Conservation (phyloP, 345 rosid genomes). For the Geranium brycei region DNA sequence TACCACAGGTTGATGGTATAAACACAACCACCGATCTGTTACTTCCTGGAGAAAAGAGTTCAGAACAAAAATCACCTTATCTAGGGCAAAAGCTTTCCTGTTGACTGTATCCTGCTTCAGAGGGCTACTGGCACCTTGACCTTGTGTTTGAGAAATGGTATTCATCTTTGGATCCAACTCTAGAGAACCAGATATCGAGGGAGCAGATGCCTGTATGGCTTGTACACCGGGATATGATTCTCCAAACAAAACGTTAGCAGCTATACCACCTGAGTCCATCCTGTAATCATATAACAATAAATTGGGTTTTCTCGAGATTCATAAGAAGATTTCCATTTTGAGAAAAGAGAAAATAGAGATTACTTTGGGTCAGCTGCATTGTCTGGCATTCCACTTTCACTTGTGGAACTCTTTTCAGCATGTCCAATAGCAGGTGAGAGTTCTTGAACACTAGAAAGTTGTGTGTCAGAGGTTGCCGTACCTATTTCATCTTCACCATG, state of each 20-base stretch:
- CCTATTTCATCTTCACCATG: slow-evolving; percentile 48
- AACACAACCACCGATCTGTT: too few relatives aligned
- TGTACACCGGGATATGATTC: slow-evolving; percentile 20
- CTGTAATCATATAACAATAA: slow-evolving; percentile 14
- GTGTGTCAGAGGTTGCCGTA: slow-evolving; percentile 17
- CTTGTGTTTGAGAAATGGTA: slow-evolving; percentile 23
- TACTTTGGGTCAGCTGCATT: slow-evolving; percentile 35
- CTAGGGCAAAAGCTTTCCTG: slow-evolving; percentile 75
- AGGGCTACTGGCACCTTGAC: slow-evolving; percentile 34
- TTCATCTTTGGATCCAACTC: slow-evolving; percentile 30
- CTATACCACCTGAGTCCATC: slow-evolving; percentile 26
- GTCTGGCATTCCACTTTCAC: slow-evolving; percentile 17
- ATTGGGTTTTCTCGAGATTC: neutral
- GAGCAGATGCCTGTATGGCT: slow-evolving; percentile 18
- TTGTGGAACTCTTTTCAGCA: slow-evolving; percentile 23
- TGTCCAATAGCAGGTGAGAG: slow-evolving; percentile 16
- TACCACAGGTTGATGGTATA: neutral
- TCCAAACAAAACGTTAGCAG: slow-evolving; percentile 23
- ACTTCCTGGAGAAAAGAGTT: neutral
- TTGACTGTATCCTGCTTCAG: slow-evolving; percentile 61
- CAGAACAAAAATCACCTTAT: slow-evolving; percentile 45
- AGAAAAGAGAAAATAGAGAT: neutral
- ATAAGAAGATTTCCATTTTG: neutral
- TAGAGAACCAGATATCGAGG: slow-evolving; percentile 19
- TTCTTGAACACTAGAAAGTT: slow-evolving; percentile 22